Conservation (phyloP, 1,139 yeast genomes). For the Blastobotrys buckinghamii region DNA sequence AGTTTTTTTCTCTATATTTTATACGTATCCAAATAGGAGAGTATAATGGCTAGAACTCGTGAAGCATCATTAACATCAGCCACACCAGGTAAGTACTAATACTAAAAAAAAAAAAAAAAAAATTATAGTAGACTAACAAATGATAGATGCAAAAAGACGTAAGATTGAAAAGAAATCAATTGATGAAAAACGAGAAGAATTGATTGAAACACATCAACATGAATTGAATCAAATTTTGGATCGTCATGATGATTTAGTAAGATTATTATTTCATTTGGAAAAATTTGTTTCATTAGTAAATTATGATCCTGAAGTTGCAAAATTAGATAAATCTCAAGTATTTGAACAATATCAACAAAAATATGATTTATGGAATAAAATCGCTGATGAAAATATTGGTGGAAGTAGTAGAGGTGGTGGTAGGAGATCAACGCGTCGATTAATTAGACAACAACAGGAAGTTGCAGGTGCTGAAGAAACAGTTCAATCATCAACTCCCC, state of each 20-base stretch:
- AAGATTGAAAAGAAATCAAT: slow-evolving; percentile 7
- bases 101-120: not conserved
- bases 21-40: too few species aligned
- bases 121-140: slow-evolving; percentile 1
- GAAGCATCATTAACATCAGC: not conserved
- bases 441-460: slow-evolving; percentile 23
- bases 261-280: slow-evolving; percentile 52
- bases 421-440: slow-evolving; percentile 27
- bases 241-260: slow-evolving; percentile 41
- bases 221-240: slow-evolving; percentile 34
- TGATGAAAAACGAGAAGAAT: slow-evolving; percentile 2
- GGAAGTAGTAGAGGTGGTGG: slow-evolving; percentile 14
- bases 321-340: slow-evolving; percentile 37
- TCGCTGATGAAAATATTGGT: slow-evolving; percentile 21
- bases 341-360: slow-evolving; percentile 31
- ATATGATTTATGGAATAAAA: slow-evolving; percentile 38
- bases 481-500: too few species aligned
- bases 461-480: slow-evolving; percentile 15
- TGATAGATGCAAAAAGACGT: slow-evolving; percentile 14
- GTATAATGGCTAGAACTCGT: slow-evolving; percentile 1
- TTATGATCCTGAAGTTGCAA: slow-evolving; percentile 53
- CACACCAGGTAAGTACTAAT: not conserved
- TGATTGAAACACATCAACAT: slow-evolving; percentile 14
- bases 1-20: not conserved
- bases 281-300: slow-evolving; percentile 54